phyloP scores from a whole-genome alignment of 257 asterid species.

The Verbena officinalis region DNA sequence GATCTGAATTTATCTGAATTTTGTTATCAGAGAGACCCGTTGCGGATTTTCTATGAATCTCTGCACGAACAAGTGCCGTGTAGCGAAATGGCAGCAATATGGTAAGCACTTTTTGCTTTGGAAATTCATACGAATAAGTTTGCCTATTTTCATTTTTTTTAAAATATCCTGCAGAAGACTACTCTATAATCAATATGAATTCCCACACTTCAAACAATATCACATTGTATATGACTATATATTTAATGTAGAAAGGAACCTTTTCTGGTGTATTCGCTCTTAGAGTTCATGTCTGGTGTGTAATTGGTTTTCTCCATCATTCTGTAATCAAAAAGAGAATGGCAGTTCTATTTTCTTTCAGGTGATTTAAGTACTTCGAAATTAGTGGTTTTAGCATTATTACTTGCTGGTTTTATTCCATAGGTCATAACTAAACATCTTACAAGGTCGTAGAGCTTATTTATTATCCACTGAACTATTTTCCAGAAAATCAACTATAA shows the following conservation, averaged over 20 bases:
- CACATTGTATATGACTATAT: neutral
- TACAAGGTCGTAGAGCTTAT: no score
- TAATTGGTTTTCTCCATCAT: neutral
- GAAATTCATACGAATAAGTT: no score
- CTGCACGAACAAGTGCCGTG: constrained; percentile 56
- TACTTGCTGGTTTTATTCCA: neutral
- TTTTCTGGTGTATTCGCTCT: neutral
- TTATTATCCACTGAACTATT: no score
- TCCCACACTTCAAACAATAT: neutral
- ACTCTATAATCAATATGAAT: neutral
- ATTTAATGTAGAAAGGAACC: neutral
- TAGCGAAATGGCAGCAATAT: constrained; percentile 68
- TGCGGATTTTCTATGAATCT: constrained; percentile 58
- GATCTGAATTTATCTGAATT: constrained; percentile 11
- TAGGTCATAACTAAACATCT: no score
- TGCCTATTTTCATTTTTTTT: constrained; percentile 1
- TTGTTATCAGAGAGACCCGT: constrained; percentile 53
- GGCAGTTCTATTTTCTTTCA: neutral
- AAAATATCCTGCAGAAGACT: neutral
- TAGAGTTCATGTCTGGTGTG: neutral
- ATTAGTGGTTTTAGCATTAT: neutral
- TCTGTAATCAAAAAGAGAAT: neutral
- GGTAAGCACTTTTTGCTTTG: constrained; percentile 41
- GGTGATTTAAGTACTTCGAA: neutral
- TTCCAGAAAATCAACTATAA: no score